Percentiles rank a stretch among this genome's conserved stretches.
These are phyloP conservation scores for Phytopythium ostracodes DNA, from an alignment of 352 stramenopile species.

Conservation along the genomic window DNA sequence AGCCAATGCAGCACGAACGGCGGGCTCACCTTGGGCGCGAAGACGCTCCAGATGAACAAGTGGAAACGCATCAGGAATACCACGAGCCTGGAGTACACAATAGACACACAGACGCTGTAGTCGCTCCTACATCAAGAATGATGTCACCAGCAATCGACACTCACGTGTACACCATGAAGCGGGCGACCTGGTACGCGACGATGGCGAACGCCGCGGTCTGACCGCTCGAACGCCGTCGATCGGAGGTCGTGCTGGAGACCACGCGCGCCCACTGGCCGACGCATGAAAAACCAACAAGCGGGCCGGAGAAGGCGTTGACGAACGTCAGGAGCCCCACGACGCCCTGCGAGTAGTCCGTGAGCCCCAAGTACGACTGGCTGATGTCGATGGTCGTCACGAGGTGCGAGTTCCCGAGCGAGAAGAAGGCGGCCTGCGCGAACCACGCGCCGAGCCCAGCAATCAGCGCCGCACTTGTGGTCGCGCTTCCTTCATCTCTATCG, in stretches of 20 bases:
- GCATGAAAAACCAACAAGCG: slow-evolving; percentile 55
- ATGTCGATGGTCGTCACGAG: slow-evolving; percentile 89
- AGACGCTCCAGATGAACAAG: slow-evolving; percentile 91
- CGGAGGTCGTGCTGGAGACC: neutral
- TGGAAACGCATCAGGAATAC: slow-evolving; percentile 89
- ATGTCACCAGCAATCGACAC: slow-evolving; percentile 3
- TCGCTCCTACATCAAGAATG: no score
- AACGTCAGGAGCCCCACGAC: slow-evolving; percentile 76
- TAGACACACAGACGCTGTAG: slow-evolving; percentile 6
- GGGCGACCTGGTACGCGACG: slow-evolving; percentile 54
- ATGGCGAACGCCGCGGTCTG: slow-evolving; percentile 23
- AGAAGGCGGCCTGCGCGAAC: slow-evolving; percentile 75
- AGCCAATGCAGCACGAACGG: neutral
- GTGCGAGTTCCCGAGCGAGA: slow-evolving; percentile 85
- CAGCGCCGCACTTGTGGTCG: neutral
- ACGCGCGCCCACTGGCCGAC: slow-evolving; percentile 34
- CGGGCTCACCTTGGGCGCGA: slow-evolving; percentile 73
- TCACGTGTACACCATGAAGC: slow-evolving; percentile 67
- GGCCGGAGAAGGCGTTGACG: slow-evolving; percentile 69
- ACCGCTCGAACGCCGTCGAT: neutral
- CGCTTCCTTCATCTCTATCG: slow-evolving; percentile 2
- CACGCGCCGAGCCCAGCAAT: slow-evolving; percentile 29
- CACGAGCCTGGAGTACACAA: slow-evolving; percentile 41
- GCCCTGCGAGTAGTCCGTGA: slow-evolving; percentile 76
- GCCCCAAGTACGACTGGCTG: slow-evolving; percentile 81